Conservation (phyloP, 208 protist genomes). For the Porcisia deanei region DNA sequence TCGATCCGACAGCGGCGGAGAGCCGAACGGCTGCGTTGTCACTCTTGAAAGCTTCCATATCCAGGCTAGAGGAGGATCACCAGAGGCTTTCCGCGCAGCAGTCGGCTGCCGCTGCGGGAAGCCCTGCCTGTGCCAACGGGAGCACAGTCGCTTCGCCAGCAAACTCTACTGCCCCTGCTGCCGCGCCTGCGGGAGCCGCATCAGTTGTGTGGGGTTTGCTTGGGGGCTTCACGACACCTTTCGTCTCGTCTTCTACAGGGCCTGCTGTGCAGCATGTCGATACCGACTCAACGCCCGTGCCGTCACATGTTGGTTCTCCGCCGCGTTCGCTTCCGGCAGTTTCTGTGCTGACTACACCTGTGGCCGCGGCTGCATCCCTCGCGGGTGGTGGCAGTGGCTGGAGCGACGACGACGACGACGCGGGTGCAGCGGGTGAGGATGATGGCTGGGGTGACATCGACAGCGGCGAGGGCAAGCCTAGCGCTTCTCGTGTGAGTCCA, state of each 20-base stretch:
- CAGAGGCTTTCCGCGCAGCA: conserved; percentile 12
- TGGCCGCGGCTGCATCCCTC: background rate
- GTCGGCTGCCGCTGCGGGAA: background rate
- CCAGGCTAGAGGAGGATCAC: conserved; percentile 28
- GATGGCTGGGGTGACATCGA: conserved; percentile 14
- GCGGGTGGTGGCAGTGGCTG: conserved; percentile 20
- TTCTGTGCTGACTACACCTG: background rate
- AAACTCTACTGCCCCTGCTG: background rate
- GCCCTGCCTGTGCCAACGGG: background rate
- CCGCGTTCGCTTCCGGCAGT: background rate
- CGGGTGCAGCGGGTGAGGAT: background rate
- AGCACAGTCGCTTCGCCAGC: background rate
- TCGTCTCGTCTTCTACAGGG: background rate
- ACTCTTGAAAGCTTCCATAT: conserved; percentile 35
- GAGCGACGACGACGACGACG: conserved; percentile 16
- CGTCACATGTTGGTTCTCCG: background rate
- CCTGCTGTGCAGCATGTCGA: background rate
- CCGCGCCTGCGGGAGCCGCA: background rate
- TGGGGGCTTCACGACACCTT: background rate
- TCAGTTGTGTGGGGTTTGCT: background rate
- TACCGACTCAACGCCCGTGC: background rate
- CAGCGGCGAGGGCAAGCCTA: background rate
- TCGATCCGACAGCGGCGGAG: conserved; percentile 58
- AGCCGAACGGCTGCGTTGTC: conserved; percentile 47
- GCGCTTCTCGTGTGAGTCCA: background rate